These are phyloP conservation scores for Dioscorea alata DNA, from an alignment of 106 monocot species.

Conservation along the genomic window DNA sequence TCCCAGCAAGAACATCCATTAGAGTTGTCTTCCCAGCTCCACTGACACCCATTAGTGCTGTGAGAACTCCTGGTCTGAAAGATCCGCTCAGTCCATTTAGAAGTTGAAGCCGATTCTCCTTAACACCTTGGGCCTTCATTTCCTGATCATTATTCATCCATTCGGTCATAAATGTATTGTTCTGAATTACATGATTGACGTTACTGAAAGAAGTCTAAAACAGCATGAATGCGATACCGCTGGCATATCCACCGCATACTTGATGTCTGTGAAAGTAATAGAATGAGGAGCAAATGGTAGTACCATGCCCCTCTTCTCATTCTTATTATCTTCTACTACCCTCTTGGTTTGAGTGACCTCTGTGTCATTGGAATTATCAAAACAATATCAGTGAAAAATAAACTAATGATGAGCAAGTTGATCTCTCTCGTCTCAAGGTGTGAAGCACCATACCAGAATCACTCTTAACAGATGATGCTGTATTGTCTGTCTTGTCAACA, in stretches of 20 bases:
- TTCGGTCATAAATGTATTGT: neutral
- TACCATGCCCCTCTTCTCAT: conserved; percentile 55
- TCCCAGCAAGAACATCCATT: conserved; percentile 80
- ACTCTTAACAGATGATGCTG: no score
- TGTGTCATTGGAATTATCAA: no score
- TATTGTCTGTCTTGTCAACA: conserved; percentile 23
- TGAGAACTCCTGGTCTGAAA: conserved; percentile 74
- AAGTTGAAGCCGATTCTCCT: conserved; percentile 40
- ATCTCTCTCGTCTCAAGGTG: no score
- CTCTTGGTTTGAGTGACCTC: no score
- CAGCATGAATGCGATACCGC: conserved; percentile 17
- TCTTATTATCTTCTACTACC: neutral
- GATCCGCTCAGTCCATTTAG: conserved; percentile 68
- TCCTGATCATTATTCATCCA: conserved; percentile 24
- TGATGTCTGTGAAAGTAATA: conserved; percentile 52
- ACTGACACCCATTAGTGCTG: conserved; percentile 83
- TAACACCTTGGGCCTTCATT: conserved; percentile 60
- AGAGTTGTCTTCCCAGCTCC: conserved; percentile 83
- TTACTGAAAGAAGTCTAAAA: neutral
- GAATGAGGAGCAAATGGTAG: conserved; percentile 69
- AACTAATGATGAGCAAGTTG: no score
- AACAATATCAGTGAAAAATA: no score
- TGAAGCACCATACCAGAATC: no score
- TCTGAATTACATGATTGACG: neutral
- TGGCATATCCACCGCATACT: conserved; percentile 80